A percentile compares a stretch with the other conserved stretches of the same genome.
Evolutionary conservation across 495 filamentous ascomycete genomes (phyloP).

Genomic region (Penicillium steckii): DNA sequence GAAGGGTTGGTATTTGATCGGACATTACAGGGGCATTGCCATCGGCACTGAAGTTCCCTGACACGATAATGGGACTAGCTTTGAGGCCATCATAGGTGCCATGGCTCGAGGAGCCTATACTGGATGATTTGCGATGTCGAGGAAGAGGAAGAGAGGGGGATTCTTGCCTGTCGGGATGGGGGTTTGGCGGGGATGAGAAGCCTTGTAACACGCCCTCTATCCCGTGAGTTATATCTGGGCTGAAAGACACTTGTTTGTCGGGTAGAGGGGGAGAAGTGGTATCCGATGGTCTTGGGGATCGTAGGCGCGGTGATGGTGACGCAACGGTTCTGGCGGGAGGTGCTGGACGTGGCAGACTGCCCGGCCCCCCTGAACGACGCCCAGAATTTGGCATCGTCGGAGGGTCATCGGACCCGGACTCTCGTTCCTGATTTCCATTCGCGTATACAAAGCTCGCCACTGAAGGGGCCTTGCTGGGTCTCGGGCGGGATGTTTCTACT

Average conservation of each 20-base stretch:
- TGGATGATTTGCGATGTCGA: slow-evolving; percentile 40
- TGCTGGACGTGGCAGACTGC: slow-evolving; percentile 35
- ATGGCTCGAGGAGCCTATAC: slow-evolving; percentile 34
- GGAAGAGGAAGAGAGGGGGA: slow-evolving; percentile 9
- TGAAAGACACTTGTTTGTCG: slow-evolving; percentile 11
- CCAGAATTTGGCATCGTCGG: slow-evolving; percentile 16
- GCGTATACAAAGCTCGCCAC: slow-evolving; percentile 59
- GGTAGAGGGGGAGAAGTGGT: slow-evolving; percentile 26
- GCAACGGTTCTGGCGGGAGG: slow-evolving; percentile 24
- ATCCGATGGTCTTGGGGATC: slow-evolving; percentile 36
- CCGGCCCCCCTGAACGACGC: slow-evolving; percentile 39
- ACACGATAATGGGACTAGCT: slow-evolving; percentile 35
- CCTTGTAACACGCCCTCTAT: slow-evolving; percentile 17
- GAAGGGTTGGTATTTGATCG: slow-evolving; percentile 32
- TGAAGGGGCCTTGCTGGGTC: slow-evolving; percentile 27
- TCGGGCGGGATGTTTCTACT: slow-evolving; percentile 7
- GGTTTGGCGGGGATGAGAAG: slow-evolving; percentile 23
- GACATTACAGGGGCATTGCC: slow-evolving; percentile 22
- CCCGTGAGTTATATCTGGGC: slow-evolving; percentile 5
- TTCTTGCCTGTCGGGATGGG: slow-evolving; percentile 15
- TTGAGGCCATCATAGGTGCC: slow-evolving; percentile 27
- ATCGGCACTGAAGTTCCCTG: slow-evolving; percentile 23
- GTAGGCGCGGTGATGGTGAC: slow-evolving; percentile 42
- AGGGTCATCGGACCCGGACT: slow-evolving; percentile 22
- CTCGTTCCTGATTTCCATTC: slow-evolving; percentile 46